These are phyloP conservation scores for Luffa aegyptiaca DNA, from an alignment of 306 rosid genomes.

Conservation along the genomic window DNA sequence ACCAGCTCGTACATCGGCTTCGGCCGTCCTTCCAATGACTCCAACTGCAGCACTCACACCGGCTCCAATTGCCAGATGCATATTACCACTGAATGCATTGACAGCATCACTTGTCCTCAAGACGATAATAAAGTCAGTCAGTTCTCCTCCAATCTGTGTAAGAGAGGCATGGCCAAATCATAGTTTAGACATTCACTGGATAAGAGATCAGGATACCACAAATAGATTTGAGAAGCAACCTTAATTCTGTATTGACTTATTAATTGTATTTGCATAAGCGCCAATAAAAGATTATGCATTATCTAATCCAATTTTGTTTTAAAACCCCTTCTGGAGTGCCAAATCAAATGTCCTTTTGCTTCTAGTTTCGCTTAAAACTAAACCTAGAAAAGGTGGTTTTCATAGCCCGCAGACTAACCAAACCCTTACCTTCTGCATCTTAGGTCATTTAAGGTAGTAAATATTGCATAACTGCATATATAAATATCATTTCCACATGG, in stretches of 20 bases:
- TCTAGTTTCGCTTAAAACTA: not conserved
- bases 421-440: not conserved
- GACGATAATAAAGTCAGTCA: conserved; percentile 82
- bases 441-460: not conserved
- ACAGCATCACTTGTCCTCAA: conserved; percentile 75
- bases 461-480: not conserved
- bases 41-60: conserved; percentile 97
- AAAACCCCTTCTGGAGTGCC: not conserved
- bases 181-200: not conserved
- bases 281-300: not conserved
- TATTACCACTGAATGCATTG: conserved; percentile 67
- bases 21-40: conserved; percentile 66
- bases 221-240: not conserved
- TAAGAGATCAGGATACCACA: not conserved
- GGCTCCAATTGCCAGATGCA: conserved; percentile 81
- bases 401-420: not conserved
- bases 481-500: not conserved
- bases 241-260: not conserved
- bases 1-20: conserved; percentile 96
- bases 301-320: not conserved
- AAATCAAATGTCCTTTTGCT: not conserved
- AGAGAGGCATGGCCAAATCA: not conserved
- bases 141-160: conserved; percentile 90
- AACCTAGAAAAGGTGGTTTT: not conserved
- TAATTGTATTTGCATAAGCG: not conserved